A percentile compares a stretch with the other conserved stretches of the same genome.
These are phyloP conservation scores for Brasilioporus rufonigricans DNA, from an alignment of 768 basidiomycete species.

Conservation along the genomic window DNA sequence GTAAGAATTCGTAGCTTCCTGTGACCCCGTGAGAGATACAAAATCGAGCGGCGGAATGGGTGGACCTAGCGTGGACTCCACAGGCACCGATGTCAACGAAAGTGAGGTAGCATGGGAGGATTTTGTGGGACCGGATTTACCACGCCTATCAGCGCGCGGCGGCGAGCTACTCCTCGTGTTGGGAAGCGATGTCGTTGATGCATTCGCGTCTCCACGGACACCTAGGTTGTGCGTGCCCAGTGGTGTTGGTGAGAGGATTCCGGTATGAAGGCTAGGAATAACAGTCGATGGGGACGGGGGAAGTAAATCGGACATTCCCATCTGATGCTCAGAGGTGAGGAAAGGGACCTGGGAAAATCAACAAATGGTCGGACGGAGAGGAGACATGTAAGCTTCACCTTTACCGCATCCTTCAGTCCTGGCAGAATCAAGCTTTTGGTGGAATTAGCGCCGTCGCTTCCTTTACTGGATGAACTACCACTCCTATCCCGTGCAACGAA, in stretches of 20 bases:
- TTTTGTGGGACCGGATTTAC: conserved; percentile 21
- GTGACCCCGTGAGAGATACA: conserved; percentile 46
- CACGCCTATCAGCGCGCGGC: conserved; percentile 22
- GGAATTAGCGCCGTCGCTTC: conserved; percentile 33
- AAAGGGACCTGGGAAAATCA: conserved; percentile 51
- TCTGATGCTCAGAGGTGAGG: conserved; percentile 65
- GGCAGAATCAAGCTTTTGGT: conserved; percentile 42
- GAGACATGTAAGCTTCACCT: conserved; percentile 40
- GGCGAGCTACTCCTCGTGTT: conserved; percentile 33
- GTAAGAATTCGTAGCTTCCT: conserved; percentile 62
- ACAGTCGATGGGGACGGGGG: conserved; percentile 68
- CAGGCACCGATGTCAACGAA: conserved; percentile 35
- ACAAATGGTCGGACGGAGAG: not conserved
- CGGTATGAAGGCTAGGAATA: conserved; percentile 36
- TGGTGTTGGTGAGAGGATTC: conserved; percentile 37
- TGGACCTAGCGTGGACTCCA: conserved; percentile 38
- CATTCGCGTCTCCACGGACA: conserved; percentile 32
- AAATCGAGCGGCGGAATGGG: conserved; percentile 71
- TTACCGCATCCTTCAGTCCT: conserved; percentile 70
- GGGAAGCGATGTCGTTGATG: conserved; percentile 42
- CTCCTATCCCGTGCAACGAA: conserved; percentile 48
- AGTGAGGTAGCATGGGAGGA: conserved; percentile 31
- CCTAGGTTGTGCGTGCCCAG: conserved; percentile 31
- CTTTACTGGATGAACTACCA: conserved; percentile 44
- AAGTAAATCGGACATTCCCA: conserved; percentile 65